Base-by-base conservation (phyloP, 1,284 basidiomycete species). In the Ganoderma sinense region DNA sequence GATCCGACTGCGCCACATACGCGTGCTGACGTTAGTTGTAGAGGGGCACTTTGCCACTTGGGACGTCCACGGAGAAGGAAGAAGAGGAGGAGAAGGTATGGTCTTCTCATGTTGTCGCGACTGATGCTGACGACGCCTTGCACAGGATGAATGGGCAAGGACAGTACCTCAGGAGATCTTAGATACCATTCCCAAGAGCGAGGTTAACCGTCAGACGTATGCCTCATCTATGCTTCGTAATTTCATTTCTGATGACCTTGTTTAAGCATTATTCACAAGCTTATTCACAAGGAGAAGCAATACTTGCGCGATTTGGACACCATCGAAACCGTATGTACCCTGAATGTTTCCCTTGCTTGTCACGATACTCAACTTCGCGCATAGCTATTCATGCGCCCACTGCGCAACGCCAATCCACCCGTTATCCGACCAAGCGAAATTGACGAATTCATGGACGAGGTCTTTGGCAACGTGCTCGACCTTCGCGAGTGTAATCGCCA, bases 281-380 rank as follows among this genome's bases (percentile, higher is more conserved):
- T 97, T 51, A 94, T 99, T 72, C 89, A 89, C 76, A 94, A 95
- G 72, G 97, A 99, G 81, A 92, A 94, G 75, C 92, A 95, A 77
- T 99, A 98, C 78, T 85, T 97, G 51, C 90, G 92, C 58, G 97
- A 99, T 78, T 86, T 99, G 6, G 91, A 96, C 69, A 88, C 92
- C 5, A 88, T 99, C 56, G 95, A 98, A 76, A 84, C 86, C 6
- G 91, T 94, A 71, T 41, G 85, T 11, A 16, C 55, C 40, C 51
- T 11, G 65, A 18, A 23, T 43, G 10, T 39, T 5, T 16, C 23
- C 23, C 23, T 11, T 8, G n/a, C 26, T 41, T 10, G 39, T 11
- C 16, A 29, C n/a, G 43, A 39, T 20, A 16, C 43, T 66, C 13
- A 66, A 53, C 51, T 29, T n/a, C 39, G 69, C 68, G 41, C 68